Base-by-base conservation (phyloP, 1,284 basidiomycete genomes). In the Agaricales sp. region DNA sequence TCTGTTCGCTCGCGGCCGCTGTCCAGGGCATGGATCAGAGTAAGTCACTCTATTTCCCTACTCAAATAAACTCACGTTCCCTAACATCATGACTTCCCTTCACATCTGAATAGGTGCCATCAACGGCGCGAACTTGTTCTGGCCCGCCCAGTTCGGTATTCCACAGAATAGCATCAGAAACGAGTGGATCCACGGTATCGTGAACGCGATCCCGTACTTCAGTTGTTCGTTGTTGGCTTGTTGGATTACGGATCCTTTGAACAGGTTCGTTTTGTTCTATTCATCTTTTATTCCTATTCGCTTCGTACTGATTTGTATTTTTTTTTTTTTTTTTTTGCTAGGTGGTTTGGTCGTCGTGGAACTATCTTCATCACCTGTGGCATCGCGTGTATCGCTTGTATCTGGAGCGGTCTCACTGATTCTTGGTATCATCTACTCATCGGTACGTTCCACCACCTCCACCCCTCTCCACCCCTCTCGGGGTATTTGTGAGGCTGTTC, bases 301-400 rank as follows among this genome's bases (percentile, higher is more conserved):
- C n/a, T n/a, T n/a, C n/a, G n/a, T n/a, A n/a, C n/a, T n/a, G n/a
- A n/a, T n/a, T n/a, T n/a, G n/a, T n/a, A n/a, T n/a, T n/a, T n/a
- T n/a, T n/a, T n/a, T n/a, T n/a, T n/a, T n/a, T n/a, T n/a, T n/a
- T n/a, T n/a, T n/a, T n/a, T n/a, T n/a, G n/a, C n/a, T n/a, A n/a
- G n/a, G 54, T 66, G 58, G 46, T 71, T 86, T 49, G 73, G 82
- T 38, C 79, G 85, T 55, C 77, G 84, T 43, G 84, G 84, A 12
- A 75, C 77, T 4, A 78, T 88, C 51, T 86, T 86, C 61, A 65
- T 84, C 63, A 77, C 78, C 45, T 80, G 77, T 21, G 63, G 77
- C 46, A 71, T 82, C 59, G 77, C 63, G 55, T 74, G 77, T 8
- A 58, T 78, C 37, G 69, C 75, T n/a, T 76, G 78, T 39, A 78